These are phyloP conservation scores for Daedaleopsis sinensis DNA, from an alignment of 768 basidiomycete species.

Conservation along the genomic window DNA sequence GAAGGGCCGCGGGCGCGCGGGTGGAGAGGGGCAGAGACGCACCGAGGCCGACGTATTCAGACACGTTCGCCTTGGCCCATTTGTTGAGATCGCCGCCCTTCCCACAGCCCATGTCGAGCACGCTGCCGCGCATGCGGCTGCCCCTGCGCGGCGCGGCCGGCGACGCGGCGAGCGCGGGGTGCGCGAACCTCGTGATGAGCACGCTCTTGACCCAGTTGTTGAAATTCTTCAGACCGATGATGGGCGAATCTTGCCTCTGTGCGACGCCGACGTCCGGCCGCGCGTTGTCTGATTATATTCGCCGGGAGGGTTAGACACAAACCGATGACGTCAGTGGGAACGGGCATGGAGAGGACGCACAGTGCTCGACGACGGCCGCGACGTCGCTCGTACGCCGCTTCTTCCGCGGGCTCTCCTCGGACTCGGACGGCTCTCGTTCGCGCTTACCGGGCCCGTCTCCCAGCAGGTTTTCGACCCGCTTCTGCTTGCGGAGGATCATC, in stretches of 20 bases:
- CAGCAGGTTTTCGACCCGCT: conserved; percentile 20
- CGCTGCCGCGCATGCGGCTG: conserved; percentile 57
- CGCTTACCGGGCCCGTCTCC: conserved; percentile 41
- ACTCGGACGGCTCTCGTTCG: conserved; percentile 43
- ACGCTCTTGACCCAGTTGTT: conserved; percentile 99
- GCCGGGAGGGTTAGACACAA: not conserved
- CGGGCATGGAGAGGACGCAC: conserved; percentile 46
- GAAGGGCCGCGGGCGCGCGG: not conserved
- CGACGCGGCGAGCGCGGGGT: conserved; percentile 60
- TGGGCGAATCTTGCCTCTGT: conserved; percentile 86
- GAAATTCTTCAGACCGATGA: conserved; percentile 95
- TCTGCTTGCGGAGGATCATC: conserved; percentile 41
- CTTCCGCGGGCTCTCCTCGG: conserved; percentile 43
- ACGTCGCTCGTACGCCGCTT: conserved; percentile 60
- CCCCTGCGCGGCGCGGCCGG: conserved; percentile 32
- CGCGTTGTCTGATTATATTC: conserved; percentile 71
- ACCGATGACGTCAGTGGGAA: conserved; percentile 14
- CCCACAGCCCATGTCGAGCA: conserved; percentile 97
- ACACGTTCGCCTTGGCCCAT: conserved; percentile 87
- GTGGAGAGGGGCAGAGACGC: conserved; percentile 36
- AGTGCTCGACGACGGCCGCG: conserved; percentile 75
- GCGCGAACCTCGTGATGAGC: conserved; percentile 87
- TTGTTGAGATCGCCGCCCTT: conserved; percentile 98
- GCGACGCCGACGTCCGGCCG: conserved; percentile 90
- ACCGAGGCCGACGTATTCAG: conserved; percentile 84